Base-by-base conservation (phyloP, 2,329 filamentous ascomycete genomes). In the Huntiella abstrusa region DNA sequence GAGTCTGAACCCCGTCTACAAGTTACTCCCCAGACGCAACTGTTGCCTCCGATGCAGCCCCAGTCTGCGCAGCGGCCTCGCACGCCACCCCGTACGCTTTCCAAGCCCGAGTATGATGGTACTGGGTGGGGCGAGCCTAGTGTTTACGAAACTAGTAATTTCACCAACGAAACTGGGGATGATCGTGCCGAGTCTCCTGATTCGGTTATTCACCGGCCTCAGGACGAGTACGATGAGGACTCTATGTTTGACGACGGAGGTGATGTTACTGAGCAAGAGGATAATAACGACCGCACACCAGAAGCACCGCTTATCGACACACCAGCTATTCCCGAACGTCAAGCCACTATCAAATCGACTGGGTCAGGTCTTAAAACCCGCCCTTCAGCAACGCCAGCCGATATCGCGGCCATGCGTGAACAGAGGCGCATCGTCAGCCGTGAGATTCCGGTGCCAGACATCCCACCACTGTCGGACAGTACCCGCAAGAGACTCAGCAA, bases 291-390 rank as follows among this genome's bases (percentile, higher is more conserved):
- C 7, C 48, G 38, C 1, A 45, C 45, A 12, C 48, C 44, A 3
- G 55, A 61, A 15, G 62, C 66, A 1, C 64, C 68, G 6, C 64
- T 69, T 7, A 56, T 59, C 10, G 69, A 75, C 40, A 73, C 75
- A 0, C 75, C 77, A 2, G 69, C 68, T 33, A 75, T 96, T 49
- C 86, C 88, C 1, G 86, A 93, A 55, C 75, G 77, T 41, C 65
- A 84, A 41, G 85, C 88, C 4, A 95, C 88, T 0, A 87, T 96
- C 63, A 91, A 88, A 60, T 82, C 86, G 6, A 78, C 82, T 16
- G 83, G 85, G 5, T 84, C 83, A 8, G 85, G 79, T 60, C 70
- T 96, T 36, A 95, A 93, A 68, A 91, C 87, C 0, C 75, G 88
- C 33, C 77, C 85, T 12, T 95, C 88, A 2, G 76, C 85, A 35